Base-by-base conservation (phyloP, 139 green algal species). In the Medakamo hakoo region DNA sequence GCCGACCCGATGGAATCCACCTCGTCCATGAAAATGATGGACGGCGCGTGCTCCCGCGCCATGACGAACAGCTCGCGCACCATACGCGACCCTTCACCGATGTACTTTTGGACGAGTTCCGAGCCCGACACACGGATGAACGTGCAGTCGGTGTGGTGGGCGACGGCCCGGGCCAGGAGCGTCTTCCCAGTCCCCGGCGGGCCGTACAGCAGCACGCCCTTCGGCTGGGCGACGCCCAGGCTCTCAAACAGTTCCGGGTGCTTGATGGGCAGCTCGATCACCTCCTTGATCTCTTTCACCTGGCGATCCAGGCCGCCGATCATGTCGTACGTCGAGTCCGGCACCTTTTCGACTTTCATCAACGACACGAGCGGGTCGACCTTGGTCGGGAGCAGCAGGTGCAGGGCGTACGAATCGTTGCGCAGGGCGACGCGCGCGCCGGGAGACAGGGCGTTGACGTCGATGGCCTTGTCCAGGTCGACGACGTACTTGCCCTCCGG, bases 301-400 rank as follows among this genome's bases (percentile, higher is more conserved):
- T 99, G 93, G 81, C 98, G 86, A 71, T 99, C 93, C 40, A 95
- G 79, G 0, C 93, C 93, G 22, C 93, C 93, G 65, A 99, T 94
- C 92, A 99, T 97, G 80, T 99, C 93, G 76, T 98, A 99, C 4
- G 93, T 99, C 3, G 88, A 96, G 76, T 99, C 93, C 1, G 93
- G 93, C 60, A 99, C 93, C 84, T 99, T 99, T 79, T 99, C 93
- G n/a, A 99, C 93, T 82, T 98, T 98, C 91, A 98, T 97, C 25
- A 97, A 76, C 59, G 68, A 82, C 27, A 94, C 85, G 29, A 94
- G 75, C 2, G 86, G 86, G 65, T 94, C 86, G 57, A 91, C 82
- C 77, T 95, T 95, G 60, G 84, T 94, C 55, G 93, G 93, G 59
- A 99, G 83, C 62, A 95, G 66, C 49, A 96, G 77, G 80, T 99